phyloP scores from a whole-genome alignment of 257 asterid species.

The Thymus quinquecostatus region DNA sequence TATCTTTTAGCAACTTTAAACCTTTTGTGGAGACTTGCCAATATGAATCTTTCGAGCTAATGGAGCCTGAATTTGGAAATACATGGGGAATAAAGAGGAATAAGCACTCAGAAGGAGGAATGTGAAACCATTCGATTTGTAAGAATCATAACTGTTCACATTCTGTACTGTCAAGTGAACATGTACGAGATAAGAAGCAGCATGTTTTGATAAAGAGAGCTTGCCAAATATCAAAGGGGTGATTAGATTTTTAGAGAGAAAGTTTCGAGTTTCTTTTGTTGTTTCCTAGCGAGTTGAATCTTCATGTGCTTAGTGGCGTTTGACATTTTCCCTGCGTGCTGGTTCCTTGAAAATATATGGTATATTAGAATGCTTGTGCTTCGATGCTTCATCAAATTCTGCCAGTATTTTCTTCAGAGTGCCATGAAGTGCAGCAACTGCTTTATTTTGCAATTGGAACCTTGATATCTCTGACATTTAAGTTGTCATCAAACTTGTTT shows the following conservation, averaged over 20 bases:
- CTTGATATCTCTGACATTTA: conserved; percentile 21
- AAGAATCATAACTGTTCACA: conserved; percentile 32
- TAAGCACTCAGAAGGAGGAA: conserved; percentile 27
- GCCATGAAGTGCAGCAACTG: conserved; percentile 15
- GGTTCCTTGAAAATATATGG: conserved; percentile 29
- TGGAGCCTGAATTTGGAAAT: conserved; percentile 37
- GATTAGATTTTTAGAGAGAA: conserved; percentile 15
- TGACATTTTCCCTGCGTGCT: conserved; percentile 37
- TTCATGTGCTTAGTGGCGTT: conserved; percentile 41
- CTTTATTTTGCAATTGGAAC: conserved; percentile 11
- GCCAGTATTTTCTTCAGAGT: conserved; percentile 23
- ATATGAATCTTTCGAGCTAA: conserved; percentile 35
- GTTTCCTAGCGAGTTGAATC: conserved; percentile 60
- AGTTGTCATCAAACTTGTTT: conserved; percentile 22
- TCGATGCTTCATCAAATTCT: conserved; percentile 26
- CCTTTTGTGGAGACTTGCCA: conserved; percentile 37
- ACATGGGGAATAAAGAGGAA: conserved; percentile 31
- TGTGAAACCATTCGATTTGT: conserved; percentile 38
- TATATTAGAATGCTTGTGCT: conserved; percentile 35
- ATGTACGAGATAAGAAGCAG: conserved; percentile 21
- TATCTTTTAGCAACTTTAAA: conserved; percentile 36
- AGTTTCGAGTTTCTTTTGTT: conserved; percentile 32
- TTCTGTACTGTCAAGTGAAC: conserved; percentile 30
- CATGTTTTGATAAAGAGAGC: conserved; percentile 19
- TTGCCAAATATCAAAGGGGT: conserved; percentile 6